Base-by-base conservation (phyloP, 495 filamentous ascomycete genomes). In the Clavariopsis aquatica region DNA sequence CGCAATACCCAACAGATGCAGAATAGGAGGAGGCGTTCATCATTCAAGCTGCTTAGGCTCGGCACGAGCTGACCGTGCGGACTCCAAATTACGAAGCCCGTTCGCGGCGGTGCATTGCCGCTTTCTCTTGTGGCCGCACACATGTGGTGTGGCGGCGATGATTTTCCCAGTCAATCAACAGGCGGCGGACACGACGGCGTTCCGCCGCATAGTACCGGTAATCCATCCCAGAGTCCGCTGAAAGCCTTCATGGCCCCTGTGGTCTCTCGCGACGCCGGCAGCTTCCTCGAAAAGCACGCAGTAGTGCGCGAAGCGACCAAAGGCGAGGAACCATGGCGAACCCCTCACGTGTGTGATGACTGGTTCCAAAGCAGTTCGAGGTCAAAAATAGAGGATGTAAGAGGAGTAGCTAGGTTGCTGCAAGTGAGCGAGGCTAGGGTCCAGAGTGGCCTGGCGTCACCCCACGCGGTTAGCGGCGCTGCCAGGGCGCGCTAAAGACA, bases 321-420 rank as follows among this genome's bases (percentile, higher is more conserved):
- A 17, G 38, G 15, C 38, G 2, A 9, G 15, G 2, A 2, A 7
- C 9, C 12, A 43, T 43, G 38, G 38, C 38, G 38, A 43, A 17
- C 38, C 38, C n/a, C n/a, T n/a, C n/a, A 17, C 38, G n/a, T n/a
- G 38, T 17, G 12, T 17, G n/a, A 6, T 28, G 47, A 28, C 47
- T 51, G 22, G 26, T 10, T 22, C 47, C 6, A 9, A 51, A 8
- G 47, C 20, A 51, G 47, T 51, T 51, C 47, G 52, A 23, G 53
- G 34, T 41, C 53, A 56, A 56, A 56, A 56, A 56, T 56, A 43
- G 46, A 23, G 19, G 36, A 52, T 61, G 58, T 26, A 43, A 29
- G 49, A 59, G 53, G 23, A 23, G 52, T 28, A 34, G 27, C 24
- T 29, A 28, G 12, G 31, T 34, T 43, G 38, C 38, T 43, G 38